A percentile compares a stretch with the other conserved stretches of the same genome.
phyloP scores from a whole-genome alignment of 129 eudicot genomes.

The Dittrichia graveolens region DNA sequence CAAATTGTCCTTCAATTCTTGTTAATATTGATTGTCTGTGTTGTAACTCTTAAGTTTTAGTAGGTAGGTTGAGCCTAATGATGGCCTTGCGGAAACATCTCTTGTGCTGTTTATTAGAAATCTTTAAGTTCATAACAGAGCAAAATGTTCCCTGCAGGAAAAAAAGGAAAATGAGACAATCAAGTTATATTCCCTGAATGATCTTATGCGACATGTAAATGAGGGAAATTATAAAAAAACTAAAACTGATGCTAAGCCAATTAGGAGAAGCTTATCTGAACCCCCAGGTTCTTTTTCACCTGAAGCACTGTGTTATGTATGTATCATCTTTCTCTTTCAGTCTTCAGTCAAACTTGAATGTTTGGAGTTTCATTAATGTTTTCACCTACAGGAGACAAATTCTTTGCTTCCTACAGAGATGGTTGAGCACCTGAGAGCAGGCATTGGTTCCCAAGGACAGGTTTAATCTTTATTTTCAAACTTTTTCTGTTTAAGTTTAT shows the following conservation, averaged over 20 bases:
- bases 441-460: conserved; percentile 82
- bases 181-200: conserved; percentile 49
- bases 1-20: conserved; percentile 14
- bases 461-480: conserved; percentile 37
- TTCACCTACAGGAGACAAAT: conserved; percentile 57
- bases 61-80: conserved; percentile 11
- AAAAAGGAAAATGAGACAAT: conserved; percentile 35
- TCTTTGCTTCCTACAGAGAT: conserved; percentile 64
- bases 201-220: conserved; percentile 51
- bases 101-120: background rate
- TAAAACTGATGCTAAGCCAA: conserved; percentile 40
- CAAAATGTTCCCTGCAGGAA: conserved; percentile 49
- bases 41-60: background rate
- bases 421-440: conserved; percentile 72
- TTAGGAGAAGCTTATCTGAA: conserved; percentile 46
- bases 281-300: conserved; percentile 52
- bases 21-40: background rate
- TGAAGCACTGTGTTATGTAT: conserved; percentile 62
- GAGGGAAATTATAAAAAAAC: conserved; percentile 30
- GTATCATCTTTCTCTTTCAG: conserved; percentile 23
- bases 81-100: conserved; percentile 20
- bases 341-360: background rate
- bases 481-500: background rate
- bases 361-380: conserved; percentile 1
- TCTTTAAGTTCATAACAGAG: background rate